These are phyloP conservation scores for Ceratocystis cubensis DNA, from an alignment of 2,329 filamentous ascomycete genomes.

Conservation along the genomic window DNA sequence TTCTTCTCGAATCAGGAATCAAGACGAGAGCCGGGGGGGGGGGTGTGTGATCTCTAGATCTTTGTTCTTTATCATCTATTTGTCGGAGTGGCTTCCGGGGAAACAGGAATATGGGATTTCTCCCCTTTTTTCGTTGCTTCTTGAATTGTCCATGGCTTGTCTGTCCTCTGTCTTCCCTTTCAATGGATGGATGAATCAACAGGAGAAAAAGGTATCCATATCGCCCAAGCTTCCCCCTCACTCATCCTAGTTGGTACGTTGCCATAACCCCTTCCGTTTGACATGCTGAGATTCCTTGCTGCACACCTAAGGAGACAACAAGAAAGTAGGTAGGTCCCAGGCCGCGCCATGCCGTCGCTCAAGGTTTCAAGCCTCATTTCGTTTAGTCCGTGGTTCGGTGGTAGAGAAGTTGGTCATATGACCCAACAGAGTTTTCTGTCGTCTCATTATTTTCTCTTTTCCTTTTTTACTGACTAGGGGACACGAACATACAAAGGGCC, in stretches of 20 bases:
- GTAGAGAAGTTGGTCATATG: slow-evolving; percentile 12
- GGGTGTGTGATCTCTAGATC: not conserved
- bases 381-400: slow-evolving; percentile 6
- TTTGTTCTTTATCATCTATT: not conserved
- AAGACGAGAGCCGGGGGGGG: not conserved
- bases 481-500: not conserved
- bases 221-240: not conserved
- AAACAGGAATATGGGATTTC: not conserved
- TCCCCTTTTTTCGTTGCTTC: not conserved
- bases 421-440: slow-evolving; percentile 7
- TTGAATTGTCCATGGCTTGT: not conserved
- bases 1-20: slow-evolving; percentile 3
- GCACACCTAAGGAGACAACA: slow-evolving; percentile 17
- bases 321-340: not conserved
- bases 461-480: not conserved
- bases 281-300: not conserved
- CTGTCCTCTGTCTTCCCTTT: not conserved
- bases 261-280: not conserved
- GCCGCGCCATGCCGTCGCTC: slow-evolving; percentile 4
- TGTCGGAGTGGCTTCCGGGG: not conserved
- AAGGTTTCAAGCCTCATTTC: slow-evolving; percentile 8
- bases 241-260: not conserved
- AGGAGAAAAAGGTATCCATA: not conserved
- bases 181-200: not conserved
- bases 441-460: slow-evolving; percentile 5